Percentiles rank a stretch among this genome's conserved stretches.
Conservation (phyloP, 2,329 filamentous ascomycete genomes). For the Zymoseptoria pseudotritici region DNA sequence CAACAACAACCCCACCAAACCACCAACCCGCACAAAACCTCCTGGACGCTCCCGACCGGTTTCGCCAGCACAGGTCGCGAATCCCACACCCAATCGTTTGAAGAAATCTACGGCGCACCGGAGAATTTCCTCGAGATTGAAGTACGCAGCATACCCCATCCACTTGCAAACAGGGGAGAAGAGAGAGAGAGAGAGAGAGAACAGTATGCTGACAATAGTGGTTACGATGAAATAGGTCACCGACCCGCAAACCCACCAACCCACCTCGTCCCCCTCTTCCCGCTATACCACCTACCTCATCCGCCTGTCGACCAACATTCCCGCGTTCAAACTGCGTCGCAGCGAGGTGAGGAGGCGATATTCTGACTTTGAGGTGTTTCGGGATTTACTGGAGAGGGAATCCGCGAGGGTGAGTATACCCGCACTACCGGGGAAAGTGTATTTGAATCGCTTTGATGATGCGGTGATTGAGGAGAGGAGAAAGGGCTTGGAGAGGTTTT, state of each 20-base stretch:
- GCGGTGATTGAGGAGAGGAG: constrained; percentile 94
- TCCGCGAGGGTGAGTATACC: constrained; percentile 91
- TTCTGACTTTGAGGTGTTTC: constrained; percentile 97
- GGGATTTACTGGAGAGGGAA: constrained; percentile 95
- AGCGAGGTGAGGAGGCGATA: constrained; percentile 87
- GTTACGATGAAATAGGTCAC: constrained; percentile 55
- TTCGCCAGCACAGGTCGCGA: constrained; percentile 26
- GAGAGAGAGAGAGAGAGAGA: too few species aligned
- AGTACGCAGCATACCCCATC: constrained; percentile 43
- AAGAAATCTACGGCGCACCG: constrained; percentile 96
- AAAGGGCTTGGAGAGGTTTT: constrained; percentile 85
- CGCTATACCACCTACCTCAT: constrained; percentile 99
- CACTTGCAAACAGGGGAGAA: too few species aligned
- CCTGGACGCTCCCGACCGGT: constrained; percentile 21
- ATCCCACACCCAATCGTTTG: constrained; percentile 66
- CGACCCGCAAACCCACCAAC: constrained; percentile 89
- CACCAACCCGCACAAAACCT: background rate
- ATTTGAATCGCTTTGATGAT: constrained; percentile 95
- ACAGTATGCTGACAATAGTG: too few species aligned
- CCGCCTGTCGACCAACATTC: constrained; percentile 95
- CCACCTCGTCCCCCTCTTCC: constrained; percentile 47
- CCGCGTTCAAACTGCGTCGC: constrained; percentile 87
- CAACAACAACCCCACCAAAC: background rate
- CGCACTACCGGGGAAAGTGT: constrained; percentile 91
- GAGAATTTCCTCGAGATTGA: constrained; percentile 99